These are phyloP conservation scores for Laburnicola sp. DNA, from an alignment of 2,329 filamentous ascomycete genomes.

Conservation along the genomic window DNA sequence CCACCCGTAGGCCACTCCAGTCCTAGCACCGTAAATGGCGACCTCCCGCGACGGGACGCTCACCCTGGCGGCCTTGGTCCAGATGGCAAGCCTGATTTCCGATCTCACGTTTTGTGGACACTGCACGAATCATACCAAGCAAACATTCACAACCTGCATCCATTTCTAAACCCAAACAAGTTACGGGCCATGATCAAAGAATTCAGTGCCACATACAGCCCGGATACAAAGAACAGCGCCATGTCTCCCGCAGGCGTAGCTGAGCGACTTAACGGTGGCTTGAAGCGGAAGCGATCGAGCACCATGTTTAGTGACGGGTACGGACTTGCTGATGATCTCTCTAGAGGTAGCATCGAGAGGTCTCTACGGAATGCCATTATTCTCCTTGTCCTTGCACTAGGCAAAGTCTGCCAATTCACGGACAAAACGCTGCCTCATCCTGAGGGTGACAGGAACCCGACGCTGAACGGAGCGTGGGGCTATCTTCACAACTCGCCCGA, in stretches of 20 bases:
- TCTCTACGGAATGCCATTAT: slow-evolving; percentile 70
- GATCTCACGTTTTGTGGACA: slow-evolving; percentile 53
- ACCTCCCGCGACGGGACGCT: slow-evolving; percentile 40
- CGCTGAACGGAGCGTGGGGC: slow-evolving; percentile 25
- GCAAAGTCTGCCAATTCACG: slow-evolving; percentile 71
- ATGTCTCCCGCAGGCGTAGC: slow-evolving; percentile 29
- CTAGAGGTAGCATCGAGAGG: slow-evolving; percentile 29
- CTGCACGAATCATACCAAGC: slow-evolving; percentile 60
- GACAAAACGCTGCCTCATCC: slow-evolving; percentile 56
- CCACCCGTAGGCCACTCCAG: slow-evolving; percentile 48
- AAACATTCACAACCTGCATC: slow-evolving; percentile 66
- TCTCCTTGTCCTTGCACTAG: slow-evolving; percentile 79
- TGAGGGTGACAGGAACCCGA: slow-evolving; percentile 52
- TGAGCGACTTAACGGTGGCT: slow-evolving; percentile 27
- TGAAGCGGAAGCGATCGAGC: slow-evolving; percentile 43
- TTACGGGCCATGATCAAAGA: slow-evolving; percentile 59
- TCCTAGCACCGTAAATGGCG: slow-evolving; percentile 26
- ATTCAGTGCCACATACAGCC: slow-evolving; percentile 41
- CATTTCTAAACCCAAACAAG: slow-evolving; percentile 61
- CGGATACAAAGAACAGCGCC: slow-evolving; percentile 26
- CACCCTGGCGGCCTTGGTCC: slow-evolving; percentile 55
- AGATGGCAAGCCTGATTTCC: slow-evolving; percentile 58
- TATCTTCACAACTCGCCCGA: slow-evolving; percentile 41
- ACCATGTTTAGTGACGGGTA: slow-evolving; percentile 32
- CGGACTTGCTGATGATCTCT: slow-evolving; percentile 13